Base-by-base conservation (phyloP, 805 yeast genomes). In the Starmerella geochares region DNA sequence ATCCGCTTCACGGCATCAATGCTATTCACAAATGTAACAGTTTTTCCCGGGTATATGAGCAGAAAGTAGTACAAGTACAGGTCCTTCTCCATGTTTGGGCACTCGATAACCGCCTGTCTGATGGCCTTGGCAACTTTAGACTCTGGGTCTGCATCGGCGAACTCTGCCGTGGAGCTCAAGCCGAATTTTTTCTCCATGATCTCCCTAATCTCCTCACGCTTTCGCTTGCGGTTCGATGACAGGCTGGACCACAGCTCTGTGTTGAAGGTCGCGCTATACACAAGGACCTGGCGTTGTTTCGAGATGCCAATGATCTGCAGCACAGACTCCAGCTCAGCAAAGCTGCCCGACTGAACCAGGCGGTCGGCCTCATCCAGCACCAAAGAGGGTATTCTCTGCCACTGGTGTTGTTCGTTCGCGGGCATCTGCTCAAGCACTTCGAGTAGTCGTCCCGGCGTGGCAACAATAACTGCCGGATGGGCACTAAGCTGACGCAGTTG, bases 281-380 rank as follows among this genome's bases (percentile, higher is more conserved):
- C 86, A 58, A 88, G 69, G 1, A 96, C 85, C 68, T 92, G 98
- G 74, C 87, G 60, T 31, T 54, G 48, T 64, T 70, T 17, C 71
- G 75, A 65, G 81, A 74, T 59, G 65, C 69, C 65, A 21, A 92
- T 65, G 14, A 83, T 65, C 49, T 82, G 86, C 53, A 90, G 68
- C 51, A 86, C 82, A 60, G 79, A 82, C 58, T 83, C 94, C 55
- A 92, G 76, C 64, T 92, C 98, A 52, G 86, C 94, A 63, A 90
- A 92, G 67, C 88, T 97, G 2, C 97, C 96, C 61, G 88, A 95
- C 66, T 90, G 96, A 46, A 92, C 72, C 54, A 92, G 69, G 65
- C 98, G 74, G 70, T 92, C 98, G 11, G 98, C 98, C 66, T 92
- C 98, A 71, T 92, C 98, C 28, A 90, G 71, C 0, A 88, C 95